A percentile compares a stretch with the other conserved stretches of the same genome.
Evolutionary conservation across 768 basidiomycete genomes (phyloP).

Genomic region (Podaxis rugospora): DNA sequence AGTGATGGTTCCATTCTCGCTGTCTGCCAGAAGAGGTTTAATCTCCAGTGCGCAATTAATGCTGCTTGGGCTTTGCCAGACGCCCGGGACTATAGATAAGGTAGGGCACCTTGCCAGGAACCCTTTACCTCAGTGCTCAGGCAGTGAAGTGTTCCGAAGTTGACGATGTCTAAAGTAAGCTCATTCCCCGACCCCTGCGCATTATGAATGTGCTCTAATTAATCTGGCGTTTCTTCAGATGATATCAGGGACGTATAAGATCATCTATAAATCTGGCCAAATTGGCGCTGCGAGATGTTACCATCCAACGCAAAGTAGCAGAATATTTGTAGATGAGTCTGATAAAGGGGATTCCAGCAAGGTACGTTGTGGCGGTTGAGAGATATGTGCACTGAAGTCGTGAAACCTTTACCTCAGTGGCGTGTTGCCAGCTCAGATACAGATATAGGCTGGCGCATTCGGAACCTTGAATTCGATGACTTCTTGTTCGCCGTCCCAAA

Average conservation of each 20-base stretch:
- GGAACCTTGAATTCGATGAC: not conserved
- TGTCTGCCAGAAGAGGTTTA: not conserved
- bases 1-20: not conserved
- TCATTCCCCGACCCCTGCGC: not conserved
- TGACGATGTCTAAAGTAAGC: not conserved
- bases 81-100: not conserved
- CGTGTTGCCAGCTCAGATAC: not conserved
- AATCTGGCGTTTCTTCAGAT: not conserved
- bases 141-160: not conserved
- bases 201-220: not conserved
- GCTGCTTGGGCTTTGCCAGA: not conserved
- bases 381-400: not conserved
- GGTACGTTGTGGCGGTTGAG: not conserved
- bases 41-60: not conserved
- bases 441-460: not conserved
- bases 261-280: not conserved
- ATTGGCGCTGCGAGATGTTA: not conserved
- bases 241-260: not conserved
- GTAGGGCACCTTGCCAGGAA: not conserved
- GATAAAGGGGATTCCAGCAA: not conserved
- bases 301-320: not conserved
- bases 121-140: not conserved
- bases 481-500: not conserved
- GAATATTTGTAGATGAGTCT: not conserved
- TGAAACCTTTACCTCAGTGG: not conserved